Conservation (phyloP, 352 stramenopile species). For the Pythium coloratum region DNA sequence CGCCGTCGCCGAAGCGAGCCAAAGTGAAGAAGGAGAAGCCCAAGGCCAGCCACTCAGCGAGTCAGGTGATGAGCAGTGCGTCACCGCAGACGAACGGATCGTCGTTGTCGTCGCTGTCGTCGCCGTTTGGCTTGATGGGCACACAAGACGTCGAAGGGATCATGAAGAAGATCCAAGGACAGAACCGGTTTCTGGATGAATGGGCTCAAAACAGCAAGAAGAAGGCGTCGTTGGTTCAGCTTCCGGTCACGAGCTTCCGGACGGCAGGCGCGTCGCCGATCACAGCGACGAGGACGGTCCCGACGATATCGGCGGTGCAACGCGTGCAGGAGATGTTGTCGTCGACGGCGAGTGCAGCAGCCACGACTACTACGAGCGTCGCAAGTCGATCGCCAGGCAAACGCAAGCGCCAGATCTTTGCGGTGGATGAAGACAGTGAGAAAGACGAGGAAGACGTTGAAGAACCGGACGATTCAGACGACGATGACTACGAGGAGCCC, state of each 20-base stretch:
- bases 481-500: not conserved
- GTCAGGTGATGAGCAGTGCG: not conserved
- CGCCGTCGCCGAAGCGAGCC: not conserved
- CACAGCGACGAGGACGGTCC: not conserved
- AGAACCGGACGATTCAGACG: not conserved
- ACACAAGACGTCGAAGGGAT: conserved; percentile 29
- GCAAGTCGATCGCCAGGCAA: conserved; percentile 15
- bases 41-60: not conserved
- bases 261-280: not conserved
- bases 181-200: conserved; percentile 28
- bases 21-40: not conserved
- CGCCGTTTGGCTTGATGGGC: conserved; percentile 26
- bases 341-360: not conserved
- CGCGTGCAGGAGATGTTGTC: conserved; percentile 14
- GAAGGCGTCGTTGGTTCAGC: conserved; percentile 10
- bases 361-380: not conserved
- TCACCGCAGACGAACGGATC: conserved; percentile 8
- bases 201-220: conserved; percentile 18
- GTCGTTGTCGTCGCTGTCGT: conserved; percentile 26
- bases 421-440: conserved; percentile 14
- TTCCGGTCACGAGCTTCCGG: conserved; percentile 11
- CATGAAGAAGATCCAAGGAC: conserved; percentile 26
- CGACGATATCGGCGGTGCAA: conserved; percentile 23
- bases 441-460: conserved; percentile 9
- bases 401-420: conserved; percentile 27